Conservation (phyloP, 345 rosid species). For the Eucalyptus decipiens region DNA sequence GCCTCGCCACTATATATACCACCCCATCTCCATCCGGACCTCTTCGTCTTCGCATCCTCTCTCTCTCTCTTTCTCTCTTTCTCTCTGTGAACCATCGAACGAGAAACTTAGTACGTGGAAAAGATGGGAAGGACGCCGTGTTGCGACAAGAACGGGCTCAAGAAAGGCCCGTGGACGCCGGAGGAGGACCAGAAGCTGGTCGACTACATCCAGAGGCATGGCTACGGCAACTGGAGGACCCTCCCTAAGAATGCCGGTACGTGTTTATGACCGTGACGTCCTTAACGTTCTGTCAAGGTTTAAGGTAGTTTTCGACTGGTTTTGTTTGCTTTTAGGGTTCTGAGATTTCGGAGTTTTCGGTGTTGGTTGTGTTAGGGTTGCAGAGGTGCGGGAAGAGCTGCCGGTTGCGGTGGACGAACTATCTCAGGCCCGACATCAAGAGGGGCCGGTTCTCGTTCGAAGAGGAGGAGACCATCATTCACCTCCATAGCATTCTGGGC, state of each 20-base stretch:
- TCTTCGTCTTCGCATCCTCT: neutral
- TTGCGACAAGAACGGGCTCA: constrained; percentile 74
- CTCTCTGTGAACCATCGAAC: neutral
- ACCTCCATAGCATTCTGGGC: constrained; percentile 56
- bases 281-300: neutral
- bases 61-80: neutral
- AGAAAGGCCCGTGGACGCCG: constrained; percentile 90
- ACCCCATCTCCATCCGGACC: neutral
- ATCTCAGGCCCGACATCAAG: constrained; percentile 72
- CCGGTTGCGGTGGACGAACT: constrained; percentile 71
- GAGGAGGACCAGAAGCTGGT: constrained; percentile 74
- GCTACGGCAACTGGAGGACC: constrained; percentile 90
- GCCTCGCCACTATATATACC: neutral
- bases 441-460: constrained; percentile 65
- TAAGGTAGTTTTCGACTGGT: neutral
- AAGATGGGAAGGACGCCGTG: constrained; percentile 81
- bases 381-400: constrained; percentile 83
- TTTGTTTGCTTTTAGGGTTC: neutral
- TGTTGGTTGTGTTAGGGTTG: constrained; percentile 17
- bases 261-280: neutral
- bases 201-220: constrained; percentile 66
- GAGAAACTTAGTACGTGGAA: too few species aligned
- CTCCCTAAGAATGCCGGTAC: constrained; percentile 89
- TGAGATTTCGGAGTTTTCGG: neutral
- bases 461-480: constrained; percentile 66